Evolutionary conservation across 23 red algal genomes (phyloP), one percentile per base, ranked within the genome.

Genomic region (Pyropia yezoensis): DNA sequence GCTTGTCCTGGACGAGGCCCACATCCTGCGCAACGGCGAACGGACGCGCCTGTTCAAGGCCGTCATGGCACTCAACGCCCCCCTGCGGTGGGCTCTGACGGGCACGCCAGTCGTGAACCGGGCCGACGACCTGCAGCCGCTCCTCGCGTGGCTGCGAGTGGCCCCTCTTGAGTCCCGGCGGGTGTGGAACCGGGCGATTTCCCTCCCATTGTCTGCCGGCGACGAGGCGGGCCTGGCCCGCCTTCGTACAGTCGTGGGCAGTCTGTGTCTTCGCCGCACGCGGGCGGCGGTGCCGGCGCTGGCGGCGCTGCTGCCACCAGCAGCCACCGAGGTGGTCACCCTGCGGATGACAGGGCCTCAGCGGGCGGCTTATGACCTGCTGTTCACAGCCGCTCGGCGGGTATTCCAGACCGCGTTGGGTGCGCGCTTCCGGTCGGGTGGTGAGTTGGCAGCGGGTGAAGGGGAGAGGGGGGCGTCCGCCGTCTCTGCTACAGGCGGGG

Each of bases 61-160:
- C 17, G 63, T 63, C 7, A 76, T 53, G 34, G 65, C 67, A 12
- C 26, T 95, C 19, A 15, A 73, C n/a, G 74, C 82, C 18, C 39
- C 58, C n/a, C 57, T 25, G 49, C 57, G 83, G 27, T 95, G 90
- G 90, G 83, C 77, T 75, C 83, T 95, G 39, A 95, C 83, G 16
- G 90, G 90, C 23, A 95, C 90, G 22, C 90, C 90, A 2, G 69
- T 95, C 29, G 77, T 83, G 63, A 95, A 95, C 64, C 69, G 51
- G n/a, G 73, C 84, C 17, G 77, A 95, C 45, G 90, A 95, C 47
- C 18, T 95, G 18, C 83, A 77, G 18, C 58, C 78, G 16, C 62
- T 95, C 47, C 69, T 89, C 28, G 54, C 52, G 16, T 96, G 87
- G 54, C 62, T 96, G 65, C 75, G 88, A 8, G 71, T 75, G 57